Evolutionary conservation across 2,329 filamentous ascomycete genomes (phyloP).

Genomic region (Byssochlamys sp.): DNA sequence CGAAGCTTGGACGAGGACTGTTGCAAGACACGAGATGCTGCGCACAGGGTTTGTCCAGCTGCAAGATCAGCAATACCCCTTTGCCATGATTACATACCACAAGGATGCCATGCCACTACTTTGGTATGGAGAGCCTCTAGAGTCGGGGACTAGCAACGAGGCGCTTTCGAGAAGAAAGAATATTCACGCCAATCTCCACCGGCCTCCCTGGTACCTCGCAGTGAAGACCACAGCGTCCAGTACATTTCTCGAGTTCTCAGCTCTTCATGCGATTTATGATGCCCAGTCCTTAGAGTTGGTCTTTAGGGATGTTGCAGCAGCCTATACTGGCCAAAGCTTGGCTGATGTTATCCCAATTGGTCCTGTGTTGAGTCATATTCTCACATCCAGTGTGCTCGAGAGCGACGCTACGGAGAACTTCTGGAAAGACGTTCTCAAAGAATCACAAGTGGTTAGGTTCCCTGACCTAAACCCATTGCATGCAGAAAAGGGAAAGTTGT

Average conservation of each 20-base stretch:
- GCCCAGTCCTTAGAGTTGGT: constrained; percentile 62
- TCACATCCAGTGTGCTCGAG: constrained; percentile 27
- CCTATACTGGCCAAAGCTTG: constrained; percentile 24
- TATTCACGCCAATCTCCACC: constrained; percentile 39
- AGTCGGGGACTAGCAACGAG: neutral
- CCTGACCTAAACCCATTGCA: constrained; percentile 62
- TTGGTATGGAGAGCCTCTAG: constrained; percentile 23
- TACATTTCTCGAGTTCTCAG: constrained; percentile 39
- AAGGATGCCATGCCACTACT: constrained; percentile 26
- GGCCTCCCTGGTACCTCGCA: constrained; percentile 55
- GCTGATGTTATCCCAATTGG: constrained; percentile 27
- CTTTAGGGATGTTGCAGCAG: constrained; percentile 47
- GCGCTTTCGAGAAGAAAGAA: constrained; percentile 7
- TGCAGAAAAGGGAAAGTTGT: constrained; percentile 22
- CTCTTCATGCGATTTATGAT: constrained; percentile 81
- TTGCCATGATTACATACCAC: constrained; percentile 63
- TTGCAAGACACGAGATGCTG: constrained; percentile 57
- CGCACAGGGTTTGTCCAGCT: constrained; percentile 62
- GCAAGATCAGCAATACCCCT: constrained; percentile 52
- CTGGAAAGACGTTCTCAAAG: constrained; percentile 52
- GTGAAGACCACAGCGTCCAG: constrained; percentile 30
- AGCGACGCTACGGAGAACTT: constrained; percentile 38
- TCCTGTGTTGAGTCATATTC: constrained; percentile 35
- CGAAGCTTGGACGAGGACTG: constrained; percentile 51
- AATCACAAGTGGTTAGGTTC: constrained; percentile 57